Base-by-base conservation (phyloP, 2,329 filamentous ascomycete species). In the Alternaria postmessia region DNA sequence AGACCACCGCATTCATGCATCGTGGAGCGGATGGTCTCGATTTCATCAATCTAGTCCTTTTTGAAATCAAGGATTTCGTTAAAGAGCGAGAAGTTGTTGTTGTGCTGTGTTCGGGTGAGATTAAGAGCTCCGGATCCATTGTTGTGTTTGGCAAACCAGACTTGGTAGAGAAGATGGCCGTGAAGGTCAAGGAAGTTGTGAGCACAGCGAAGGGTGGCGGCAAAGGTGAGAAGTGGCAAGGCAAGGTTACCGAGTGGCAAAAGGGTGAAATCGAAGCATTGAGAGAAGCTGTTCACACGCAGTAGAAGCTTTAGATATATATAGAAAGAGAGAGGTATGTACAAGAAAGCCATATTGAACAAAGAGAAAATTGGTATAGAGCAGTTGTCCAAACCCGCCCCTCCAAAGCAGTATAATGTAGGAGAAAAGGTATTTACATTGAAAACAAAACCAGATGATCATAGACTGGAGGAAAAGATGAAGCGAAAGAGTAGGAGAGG, bases 141-240 rank as follows among this genome's bases (percentile, higher is more conserved):
- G 62, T 77, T 6, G 63, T 77, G n/a, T 51, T 69, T 3, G 74
- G 74, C 2, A 67, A 72, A 38, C 58, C 68, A 16, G 67, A 67
- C 5, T 18, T 75, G 16, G 72, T 76, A 1, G 72, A 71, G 22
- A 54, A 20, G 7, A 65, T 75, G 51, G 63, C 72, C 0, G 49
- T 59, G 1, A 71, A 72, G 51, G 64, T 71, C 8, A 76, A 71
- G 54, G 66, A 70, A 8, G 42, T 68, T 9, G 68, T 77, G 7
- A 67, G 64, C 38, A 65, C 65, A 14, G 69, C 62, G 1, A 77
- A 76, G 49, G 74, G 74, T 20, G 74, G 74, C 14, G 74, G 74
- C 1, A 76, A 70, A 43, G 73, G 73, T 4, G 70, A 71, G 38
- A 77, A 75, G 47, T 76, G 74, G 74, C 73, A 75, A 48, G 73